These are phyloP conservation scores for Pleurotus pulmonarius DNA, from an alignment of 768 basidiomycete species.

Conservation along the genomic window DNA sequence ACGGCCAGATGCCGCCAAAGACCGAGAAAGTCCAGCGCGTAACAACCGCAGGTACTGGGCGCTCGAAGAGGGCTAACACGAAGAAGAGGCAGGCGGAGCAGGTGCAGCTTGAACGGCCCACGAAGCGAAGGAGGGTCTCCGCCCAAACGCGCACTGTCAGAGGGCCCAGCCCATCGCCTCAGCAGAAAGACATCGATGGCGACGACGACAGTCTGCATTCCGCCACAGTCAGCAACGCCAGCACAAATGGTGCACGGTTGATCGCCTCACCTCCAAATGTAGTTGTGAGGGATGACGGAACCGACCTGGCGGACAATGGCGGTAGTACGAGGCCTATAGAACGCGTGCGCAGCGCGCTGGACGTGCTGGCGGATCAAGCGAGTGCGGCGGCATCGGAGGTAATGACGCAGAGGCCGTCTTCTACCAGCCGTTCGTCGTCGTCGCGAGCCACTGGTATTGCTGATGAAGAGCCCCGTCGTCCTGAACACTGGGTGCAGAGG, in stretches of 20 bases:
- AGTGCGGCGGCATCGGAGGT: constrained; percentile 32
- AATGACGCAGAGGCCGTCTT: not conserved
- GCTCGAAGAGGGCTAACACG: not conserved
- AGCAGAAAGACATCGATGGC: too few species aligned
- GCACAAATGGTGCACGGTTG: not conserved
- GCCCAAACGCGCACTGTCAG: not conserved
- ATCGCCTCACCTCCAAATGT: not conserved
- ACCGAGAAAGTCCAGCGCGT: not conserved
- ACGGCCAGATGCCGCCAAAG: not conserved
- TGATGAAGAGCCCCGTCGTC: not conserved
- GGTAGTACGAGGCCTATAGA: constrained; percentile 10
- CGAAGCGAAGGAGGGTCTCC: not conserved
- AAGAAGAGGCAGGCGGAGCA: not conserved
- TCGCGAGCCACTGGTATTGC: not conserved
- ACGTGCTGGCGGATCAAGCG: constrained; percentile 74
- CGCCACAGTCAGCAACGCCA: not conserved
- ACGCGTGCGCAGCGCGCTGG: constrained; percentile 53
- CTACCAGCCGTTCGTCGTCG: not conserved
- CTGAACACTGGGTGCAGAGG: not conserved
- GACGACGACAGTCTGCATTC: not conserved
- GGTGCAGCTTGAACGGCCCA: not conserved
- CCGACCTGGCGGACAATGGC: not conserved
- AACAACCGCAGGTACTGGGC: not conserved
- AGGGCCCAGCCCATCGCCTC: not conserved
- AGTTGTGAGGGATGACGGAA: not conserved